Base-by-base conservation (phyloP, 805 yeast genomes). In the Kregervanrija delftensis region DNA sequence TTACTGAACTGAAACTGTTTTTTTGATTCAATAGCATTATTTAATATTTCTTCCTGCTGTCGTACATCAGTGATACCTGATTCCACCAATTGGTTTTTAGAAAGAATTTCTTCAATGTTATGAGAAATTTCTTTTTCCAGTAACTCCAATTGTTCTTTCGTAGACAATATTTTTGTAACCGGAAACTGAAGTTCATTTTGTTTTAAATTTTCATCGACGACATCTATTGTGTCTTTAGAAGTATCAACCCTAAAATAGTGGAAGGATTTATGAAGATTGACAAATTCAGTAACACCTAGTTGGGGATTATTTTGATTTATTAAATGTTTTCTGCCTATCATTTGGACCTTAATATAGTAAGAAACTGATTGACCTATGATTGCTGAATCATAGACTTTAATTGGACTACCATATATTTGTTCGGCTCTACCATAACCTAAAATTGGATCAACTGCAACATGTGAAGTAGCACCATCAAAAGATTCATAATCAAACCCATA, bases 371-470 rank as follows among this genome's bases (percentile, higher is more conserved):
- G 50, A 13, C 58, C 71, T 45, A 61, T 66, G 33, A 63, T 63
- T 10, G 68, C 54, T 32, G 68, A 60, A 59, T 80, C 85, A 12
- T 63, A 62, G 2, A 76, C 71, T 41, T 71, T 56, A 5, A 79
- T 59, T 1, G 84, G 83, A 1, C 77, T 67, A 1, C 83, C 84
- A 32, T 39, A 34, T 30, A 67, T 50, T 0, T 60, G 50, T 12
- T 65, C 67, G 33, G 37, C 40, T 47, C 73, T 71, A 8, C 81
- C 83, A 55, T 78, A 79, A 0, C 84, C 83, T 30, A 77, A 60
- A 0, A 67, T 63, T 37, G 67, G 64, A 35, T 61, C 56, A 8
- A 67, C 51, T 16, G 48, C 47, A 8, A 68, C 49, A 3, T 49
- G 40, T 3, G 43, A 38, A 11, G 54, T 57, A 15, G 39, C 43